phyloP scores from a whole-genome alignment of 2,329 filamentous ascomycete species.

The Penicillium sp. region DNA sequence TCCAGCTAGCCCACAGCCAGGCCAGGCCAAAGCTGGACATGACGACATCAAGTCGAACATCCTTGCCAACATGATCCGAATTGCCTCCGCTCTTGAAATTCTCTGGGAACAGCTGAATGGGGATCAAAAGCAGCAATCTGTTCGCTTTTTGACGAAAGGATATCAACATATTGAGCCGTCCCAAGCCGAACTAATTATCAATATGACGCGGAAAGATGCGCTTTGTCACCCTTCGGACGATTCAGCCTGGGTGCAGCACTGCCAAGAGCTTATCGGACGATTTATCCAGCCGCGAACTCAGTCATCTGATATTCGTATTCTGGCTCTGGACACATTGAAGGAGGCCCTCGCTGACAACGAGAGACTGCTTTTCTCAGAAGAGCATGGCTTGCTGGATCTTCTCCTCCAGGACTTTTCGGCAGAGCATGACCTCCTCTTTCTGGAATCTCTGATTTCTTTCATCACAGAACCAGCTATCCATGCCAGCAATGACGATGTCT shows the following conservation, averaged over 20 bases:
- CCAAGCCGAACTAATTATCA: slow-evolving; percentile 44
- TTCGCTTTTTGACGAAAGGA: slow-evolving; percentile 40
- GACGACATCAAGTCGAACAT: slow-evolving; percentile 45
- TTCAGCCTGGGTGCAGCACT: slow-evolving; percentile 38
- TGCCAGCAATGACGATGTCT: slow-evolving; percentile 34
- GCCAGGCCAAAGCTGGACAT: slow-evolving; percentile 30
- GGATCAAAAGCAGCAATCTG: slow-evolving; percentile 41
- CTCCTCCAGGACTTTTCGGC: slow-evolving; percentile 41
- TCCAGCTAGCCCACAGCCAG: slow-evolving; percentile 27
- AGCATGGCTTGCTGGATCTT: slow-evolving; percentile 37
- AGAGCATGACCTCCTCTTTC: slow-evolving; percentile 43
- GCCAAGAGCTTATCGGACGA: slow-evolving; percentile 38
- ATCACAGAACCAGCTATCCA: slow-evolving; percentile 39
- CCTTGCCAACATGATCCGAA: slow-evolving; percentile 41
- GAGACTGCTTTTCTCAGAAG: slow-evolving; percentile 34
- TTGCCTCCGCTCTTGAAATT: slow-evolving; percentile 40
- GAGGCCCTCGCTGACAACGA: slow-evolving; percentile 42
- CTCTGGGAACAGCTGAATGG: slow-evolving; percentile 42
- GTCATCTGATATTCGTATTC: slow-evolving; percentile 43
- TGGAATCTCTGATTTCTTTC: slow-evolving; percentile 45
- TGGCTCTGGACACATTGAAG: slow-evolving; percentile 44
- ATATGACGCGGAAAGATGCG: slow-evolving; percentile 36
- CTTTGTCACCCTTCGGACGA: slow-evolving; percentile 39
- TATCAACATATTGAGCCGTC: slow-evolving; percentile 42
- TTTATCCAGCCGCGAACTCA: slow-evolving; percentile 45